phyloP scores from a whole-genome alignment of 2,329 filamentous ascomycete species.

The Cryphonectria radicalis region DNA sequence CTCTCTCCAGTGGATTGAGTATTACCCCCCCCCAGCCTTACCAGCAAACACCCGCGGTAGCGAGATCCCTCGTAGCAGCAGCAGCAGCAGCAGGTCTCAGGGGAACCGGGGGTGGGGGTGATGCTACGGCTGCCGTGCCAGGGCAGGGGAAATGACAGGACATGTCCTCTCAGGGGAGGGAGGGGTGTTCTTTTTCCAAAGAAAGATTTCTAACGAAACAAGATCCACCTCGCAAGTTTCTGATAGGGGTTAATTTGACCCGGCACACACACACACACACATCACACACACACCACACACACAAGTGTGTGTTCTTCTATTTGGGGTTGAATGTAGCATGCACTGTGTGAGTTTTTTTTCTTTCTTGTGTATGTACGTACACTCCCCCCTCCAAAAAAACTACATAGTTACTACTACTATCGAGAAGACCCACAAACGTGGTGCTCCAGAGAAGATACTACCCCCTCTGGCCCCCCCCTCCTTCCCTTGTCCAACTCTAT shows the following conservation, averaged over 20 bases:
- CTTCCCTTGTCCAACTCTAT: conserved; percentile 29
- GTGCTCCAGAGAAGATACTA: conserved; percentile 14
- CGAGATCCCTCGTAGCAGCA: conserved; percentile 21
- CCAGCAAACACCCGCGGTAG: conserved; percentile 15
- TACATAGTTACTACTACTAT: not conserved
- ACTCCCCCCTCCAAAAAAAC: no score
- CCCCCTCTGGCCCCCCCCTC: no score
- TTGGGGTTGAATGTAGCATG: not conserved
- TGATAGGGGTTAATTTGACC: conserved; percentile 29
- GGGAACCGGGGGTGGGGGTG: conserved; percentile 13
- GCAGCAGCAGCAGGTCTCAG: conserved; percentile 22
- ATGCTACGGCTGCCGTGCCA: conserved; percentile 12
- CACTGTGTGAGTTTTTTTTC: conserved; percentile 13
- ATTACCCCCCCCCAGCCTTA: conserved; percentile 18
- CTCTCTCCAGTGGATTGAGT: no score
- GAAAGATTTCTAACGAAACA: conserved; percentile 29
- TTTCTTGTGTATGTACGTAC: conserved; percentile 15
- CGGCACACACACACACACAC: not conserved
- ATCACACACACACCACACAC: no score
- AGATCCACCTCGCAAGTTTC: conserved; percentile 27
- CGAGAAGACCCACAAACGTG: conserved; percentile 2
- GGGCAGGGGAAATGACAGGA: conserved; percentile 28
- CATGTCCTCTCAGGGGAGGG: conserved; percentile 23
- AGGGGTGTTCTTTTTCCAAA: conserved; percentile 20
- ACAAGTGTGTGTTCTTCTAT: not conserved